Base-by-base conservation (phyloP, 1,284 basidiomycete genomes). In the Cronartium quercuum region DNA sequence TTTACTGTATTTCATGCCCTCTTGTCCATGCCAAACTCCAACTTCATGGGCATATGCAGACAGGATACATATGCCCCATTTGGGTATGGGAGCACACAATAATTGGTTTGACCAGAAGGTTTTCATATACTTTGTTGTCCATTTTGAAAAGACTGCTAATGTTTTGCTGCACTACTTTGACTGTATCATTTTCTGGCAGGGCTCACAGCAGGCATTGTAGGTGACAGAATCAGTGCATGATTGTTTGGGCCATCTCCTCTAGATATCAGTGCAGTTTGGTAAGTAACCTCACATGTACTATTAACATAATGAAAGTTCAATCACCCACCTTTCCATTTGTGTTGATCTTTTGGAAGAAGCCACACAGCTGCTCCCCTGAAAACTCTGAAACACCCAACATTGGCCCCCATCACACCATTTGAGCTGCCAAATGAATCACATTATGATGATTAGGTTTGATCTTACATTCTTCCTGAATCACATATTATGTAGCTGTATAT, bases 321-420 rank as follows among this genome's bases (percentile, higher is more conserved):
- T 44, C 18, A 44, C 42, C 42, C 9, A 44, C 42, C 18, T 44
- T 44, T 44, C 42, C 42, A n/a, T 44, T 44, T 44, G 42, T 44
- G 9, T 44, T 44, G 42, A 44, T 63, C 29, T 63, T 63, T 37
- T 63, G 61, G 24, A 63, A 63, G 9, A 63, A 38, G 6, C 61
- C 61, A 37, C 10, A n/a, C 6, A 63, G 29, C 6, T 35, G 21
- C 35, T 63, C 34, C 6, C 61, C 61, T 10, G 61, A 63, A 63
- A 63, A 63, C 34, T 63, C 61, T 7, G 61, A 63, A 63, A 63
- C 35, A 34, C 61, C 61, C n/a, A 63, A 13, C 12, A 37, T 6
- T 34, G 61, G 61, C 35, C 61, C 61, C 34, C 61, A 63, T 10
- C 21, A 15, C 61, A n/a, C 35, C 61, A 63, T 63, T 37, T 63